Evolutionary conservation across 352 stramenopile genomes (phyloP).

Genomic region (Pythium aristosporum): DNA sequence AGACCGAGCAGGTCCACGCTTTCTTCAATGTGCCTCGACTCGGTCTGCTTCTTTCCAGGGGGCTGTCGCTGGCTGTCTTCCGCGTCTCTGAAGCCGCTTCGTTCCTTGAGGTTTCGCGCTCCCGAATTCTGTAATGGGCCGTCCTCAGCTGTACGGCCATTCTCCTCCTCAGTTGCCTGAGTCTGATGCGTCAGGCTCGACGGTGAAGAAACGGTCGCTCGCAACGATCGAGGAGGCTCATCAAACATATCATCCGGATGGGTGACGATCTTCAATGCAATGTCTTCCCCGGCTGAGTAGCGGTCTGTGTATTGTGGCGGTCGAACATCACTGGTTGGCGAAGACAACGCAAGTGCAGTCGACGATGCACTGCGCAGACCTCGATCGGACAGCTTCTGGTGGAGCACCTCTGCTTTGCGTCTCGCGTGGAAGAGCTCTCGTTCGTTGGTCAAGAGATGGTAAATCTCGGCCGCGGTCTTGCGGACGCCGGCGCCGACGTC

Average conservation of each 20-base stretch:
- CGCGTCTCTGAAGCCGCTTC: background rate
- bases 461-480: constrained; percentile 57
- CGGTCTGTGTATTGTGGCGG: constrained; percentile 40
- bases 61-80: background rate
- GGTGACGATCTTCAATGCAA: constrained; percentile 46
- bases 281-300: constrained; percentile 31
- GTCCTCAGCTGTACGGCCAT: background rate
- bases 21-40: background rate
- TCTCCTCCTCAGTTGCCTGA: background rate
- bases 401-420: constrained; percentile 47
- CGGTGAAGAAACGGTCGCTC: background rate
- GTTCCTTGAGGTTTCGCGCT: constrained; percentile 1
- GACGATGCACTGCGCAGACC: constrained; percentile 41
- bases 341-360: background rate
- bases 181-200: background rate
- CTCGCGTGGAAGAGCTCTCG: constrained; percentile 46
- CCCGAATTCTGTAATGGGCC: background rate
- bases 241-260: constrained; percentile 36
- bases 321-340: constrained; percentile 4
- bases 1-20: constrained; percentile 34
- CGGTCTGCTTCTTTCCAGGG: background rate
- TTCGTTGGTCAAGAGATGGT: constrained; percentile 47
- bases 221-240: background rate
- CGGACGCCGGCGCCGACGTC: constrained; percentile 64
- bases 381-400: constrained; percentile 52